phyloP scores from a whole-genome alignment of 2,329 filamentous ascomycete genomes.

The Penicillium italicum region DNA sequence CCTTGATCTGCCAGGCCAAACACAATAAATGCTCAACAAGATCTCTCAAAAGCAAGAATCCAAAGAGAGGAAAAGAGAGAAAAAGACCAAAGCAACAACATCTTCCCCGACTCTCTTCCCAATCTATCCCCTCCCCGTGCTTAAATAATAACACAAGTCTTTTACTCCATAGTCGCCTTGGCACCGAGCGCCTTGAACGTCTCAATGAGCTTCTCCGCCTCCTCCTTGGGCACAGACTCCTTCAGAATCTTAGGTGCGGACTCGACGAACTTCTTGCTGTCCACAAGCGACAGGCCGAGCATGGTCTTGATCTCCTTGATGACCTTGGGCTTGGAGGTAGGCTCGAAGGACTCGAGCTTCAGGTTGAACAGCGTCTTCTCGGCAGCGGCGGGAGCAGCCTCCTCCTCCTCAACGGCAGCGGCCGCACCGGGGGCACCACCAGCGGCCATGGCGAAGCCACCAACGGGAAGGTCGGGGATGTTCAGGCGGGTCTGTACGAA shows the following conservation, averaged over 20 bases:
- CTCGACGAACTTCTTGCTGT: conserved; percentile 99
- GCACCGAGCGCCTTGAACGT: conserved; percentile 90
- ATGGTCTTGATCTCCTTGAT: conserved; percentile 99
- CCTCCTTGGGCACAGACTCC: conserved; percentile 97
- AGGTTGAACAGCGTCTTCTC: conserved; percentile 97
- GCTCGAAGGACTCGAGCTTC: conserved; percentile 87
- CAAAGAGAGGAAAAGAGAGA: conserved; percentile 14
- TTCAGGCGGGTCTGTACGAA: conserved; percentile 74
- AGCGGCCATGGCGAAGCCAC: conserved; percentile 74
- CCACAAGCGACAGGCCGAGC: conserved; percentile 91
- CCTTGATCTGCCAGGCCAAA: conserved; percentile 26
- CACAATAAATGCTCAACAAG: conserved; percentile 19
- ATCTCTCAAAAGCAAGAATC: conserved; percentile 20
- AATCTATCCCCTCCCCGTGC: conserved; percentile 7
- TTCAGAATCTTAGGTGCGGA: conserved; percentile 97
- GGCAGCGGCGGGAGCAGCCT: conserved; percentile 81
- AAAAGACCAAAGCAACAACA: neutral
- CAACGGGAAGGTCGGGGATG: conserved; percentile 95
- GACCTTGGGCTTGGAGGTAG: conserved; percentile 89
- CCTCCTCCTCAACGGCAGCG: conserved; percentile 69
- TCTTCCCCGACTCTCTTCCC: conserved; percentile 3
- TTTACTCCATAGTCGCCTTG: conserved; percentile 85
- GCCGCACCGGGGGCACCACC: conserved; percentile 59
- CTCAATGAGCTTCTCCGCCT: conserved; percentile 97
- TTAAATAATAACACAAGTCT: conserved; percentile 9